These are phyloP conservation scores for Testicularia cyperi DNA, from an alignment of 1,284 basidiomycete genomes.

Conservation along the genomic window DNA sequence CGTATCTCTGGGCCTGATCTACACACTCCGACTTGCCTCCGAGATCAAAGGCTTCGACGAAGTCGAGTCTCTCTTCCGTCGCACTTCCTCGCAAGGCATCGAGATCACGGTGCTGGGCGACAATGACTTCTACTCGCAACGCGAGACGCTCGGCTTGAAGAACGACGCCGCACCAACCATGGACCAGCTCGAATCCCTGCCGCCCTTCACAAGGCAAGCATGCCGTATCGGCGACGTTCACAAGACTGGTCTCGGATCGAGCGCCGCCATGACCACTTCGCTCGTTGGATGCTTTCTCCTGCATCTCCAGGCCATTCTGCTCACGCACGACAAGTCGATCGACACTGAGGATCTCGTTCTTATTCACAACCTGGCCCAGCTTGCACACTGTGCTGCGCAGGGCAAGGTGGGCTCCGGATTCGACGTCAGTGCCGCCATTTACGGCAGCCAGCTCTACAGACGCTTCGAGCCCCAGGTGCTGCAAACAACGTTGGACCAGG, in stretches of 20 bases:
- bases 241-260: slow-evolving; percentile 97
- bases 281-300: slow-evolving; percentile 82
- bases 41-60: slow-evolving; percentile 60
- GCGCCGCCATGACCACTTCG: slow-evolving; percentile 93
- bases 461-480: slow-evolving; percentile 73
- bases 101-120: slow-evolving; percentile 82
- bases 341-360: slow-evolving; percentile 42
- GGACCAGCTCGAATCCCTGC: slow-evolving; percentile 65
- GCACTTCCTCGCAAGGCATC: slow-evolving; percentile 63
- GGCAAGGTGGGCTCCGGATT: slow-evolving; percentile 98
- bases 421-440: slow-evolving; percentile 90
- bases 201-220: slow-evolving; percentile 67
- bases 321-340: slow-evolving; percentile 12
- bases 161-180: slow-evolving; percentile 40
- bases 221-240: slow-evolving; percentile 73
- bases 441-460: slow-evolving; percentile 89
- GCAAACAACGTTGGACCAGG: slow-evolving; percentile 36
- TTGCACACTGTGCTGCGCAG: slow-evolving; percentile 92
- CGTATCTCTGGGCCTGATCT: slow-evolving; percentile 80
- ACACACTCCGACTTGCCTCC: slow-evolving; percentile 68
- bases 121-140: slow-evolving; percentile 97
- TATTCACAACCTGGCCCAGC: slow-evolving; percentile 92
- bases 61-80: slow-evolving; percentile 4
- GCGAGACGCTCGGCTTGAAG: slow-evolving; percentile 64
- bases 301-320: slow-evolving; percentile 68